Evolutionary conservation across 2,329 filamentous ascomycete genomes (phyloP).

Genomic region (Ophiostoma sp.): DNA sequence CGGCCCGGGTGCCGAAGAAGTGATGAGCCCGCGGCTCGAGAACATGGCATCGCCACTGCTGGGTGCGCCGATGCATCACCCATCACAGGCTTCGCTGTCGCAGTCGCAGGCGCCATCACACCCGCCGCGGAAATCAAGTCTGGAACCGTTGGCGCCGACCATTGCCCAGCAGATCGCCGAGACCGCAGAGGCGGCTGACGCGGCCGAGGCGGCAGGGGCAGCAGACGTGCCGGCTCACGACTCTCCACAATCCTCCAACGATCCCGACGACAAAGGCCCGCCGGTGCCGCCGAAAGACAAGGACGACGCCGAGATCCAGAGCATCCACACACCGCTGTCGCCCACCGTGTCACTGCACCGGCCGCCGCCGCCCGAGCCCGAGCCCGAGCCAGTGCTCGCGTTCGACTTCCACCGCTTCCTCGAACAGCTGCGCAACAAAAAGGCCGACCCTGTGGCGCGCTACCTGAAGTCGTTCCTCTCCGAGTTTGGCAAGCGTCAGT

Average conservation of each 20-base stretch:
- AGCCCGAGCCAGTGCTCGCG: constrained; percentile 75
- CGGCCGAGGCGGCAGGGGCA: constrained; percentile 30
- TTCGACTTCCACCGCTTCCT: constrained; percentile 98
- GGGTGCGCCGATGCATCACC: constrained; percentile 44
- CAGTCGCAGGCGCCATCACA: constrained; percentile 44
- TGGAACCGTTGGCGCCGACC: constrained; percentile 61
- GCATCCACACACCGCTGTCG: constrained; percentile 37
- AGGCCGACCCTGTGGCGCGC: constrained; percentile 94
- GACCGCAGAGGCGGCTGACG: neutral
- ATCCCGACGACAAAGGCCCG: constrained; percentile 41
- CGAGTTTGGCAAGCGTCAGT: constrained; percentile 95
- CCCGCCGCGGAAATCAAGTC: constrained; percentile 77
- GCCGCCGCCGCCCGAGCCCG: constrained; percentile 65
- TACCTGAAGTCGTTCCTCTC: constrained; percentile 90
- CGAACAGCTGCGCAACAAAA: constrained; percentile 90
- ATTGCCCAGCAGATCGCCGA: constrained; percentile 40
- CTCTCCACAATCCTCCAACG: too few relatives aligned
- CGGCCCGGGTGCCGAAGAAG: constrained; percentile 69
- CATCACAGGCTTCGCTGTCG: too few relatives aligned
- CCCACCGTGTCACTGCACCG: constrained; percentile 50
- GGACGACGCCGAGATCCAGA: neutral
- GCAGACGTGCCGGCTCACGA: constrained; percentile 15
- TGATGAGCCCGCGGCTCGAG: constrained; percentile 86
- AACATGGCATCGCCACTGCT: constrained; percentile 68
- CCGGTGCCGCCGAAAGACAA: constrained; percentile 57